Conservation (phyloP, 148 eudicot species). For the Silene conica region DNA sequence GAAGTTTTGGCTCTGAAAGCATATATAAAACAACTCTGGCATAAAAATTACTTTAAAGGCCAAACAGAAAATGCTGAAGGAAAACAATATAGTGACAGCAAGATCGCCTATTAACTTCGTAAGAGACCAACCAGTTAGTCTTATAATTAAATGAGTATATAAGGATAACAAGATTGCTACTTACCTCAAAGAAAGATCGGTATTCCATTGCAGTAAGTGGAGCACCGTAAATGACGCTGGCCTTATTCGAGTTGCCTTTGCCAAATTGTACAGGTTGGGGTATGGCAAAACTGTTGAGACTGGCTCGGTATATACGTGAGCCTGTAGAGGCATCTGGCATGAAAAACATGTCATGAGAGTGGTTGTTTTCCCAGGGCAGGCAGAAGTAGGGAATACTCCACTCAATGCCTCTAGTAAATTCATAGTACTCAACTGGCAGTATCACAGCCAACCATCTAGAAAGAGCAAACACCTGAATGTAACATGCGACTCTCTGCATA, state of each 20-base stretch:
- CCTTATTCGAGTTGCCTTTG: slow-evolving; percentile 28
- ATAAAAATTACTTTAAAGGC: not conserved
- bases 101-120: no score
- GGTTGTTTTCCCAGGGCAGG: slow-evolving; percentile 76
- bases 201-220: slow-evolving; percentile 82
- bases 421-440: slow-evolving; percentile 76
- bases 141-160: not conserved
- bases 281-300: slow-evolving; percentile 22
- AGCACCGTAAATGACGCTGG: slow-evolving; percentile 51
- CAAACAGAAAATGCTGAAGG: not conserved
- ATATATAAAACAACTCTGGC: not conserved
- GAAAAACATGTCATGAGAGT: slow-evolving; percentile 28
- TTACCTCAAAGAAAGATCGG: slow-evolving; percentile 68
- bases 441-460: slow-evolving; percentile 76
- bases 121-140: no score
- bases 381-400: slow-evolving; percentile 88
- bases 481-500: slow-evolving; percentile 77
- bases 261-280: slow-evolving; percentile 23
- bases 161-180: not conserved
- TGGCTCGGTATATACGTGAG: slow-evolving; percentile 31
- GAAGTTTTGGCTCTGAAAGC: slow-evolving; percentile 48
- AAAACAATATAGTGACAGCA: not conserved
- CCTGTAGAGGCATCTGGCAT: slow-evolving; percentile 39
- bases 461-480: slow-evolving; percentile 81
- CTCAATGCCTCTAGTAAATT: slow-evolving; percentile 62